phyloP scores from a whole-genome alignment of 1,284 basidiomycete genomes.

The Trichosporon sp. region DNA sequence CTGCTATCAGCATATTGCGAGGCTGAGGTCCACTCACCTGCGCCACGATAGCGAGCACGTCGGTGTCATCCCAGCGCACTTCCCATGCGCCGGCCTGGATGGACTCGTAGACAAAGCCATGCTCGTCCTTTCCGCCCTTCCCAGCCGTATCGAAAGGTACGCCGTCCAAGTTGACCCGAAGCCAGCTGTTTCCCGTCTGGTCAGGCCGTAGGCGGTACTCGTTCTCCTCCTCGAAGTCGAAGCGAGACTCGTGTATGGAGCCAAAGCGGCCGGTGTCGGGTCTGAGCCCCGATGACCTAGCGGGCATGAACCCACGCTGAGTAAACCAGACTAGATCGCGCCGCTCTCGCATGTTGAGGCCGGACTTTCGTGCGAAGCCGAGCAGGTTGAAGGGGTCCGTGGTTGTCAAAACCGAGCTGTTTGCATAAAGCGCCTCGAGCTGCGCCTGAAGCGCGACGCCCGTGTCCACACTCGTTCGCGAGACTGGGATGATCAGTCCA shows the following conservation, averaged over 20 bases:
- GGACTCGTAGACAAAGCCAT: constrained; percentile 16
- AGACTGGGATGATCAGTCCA: not conserved
- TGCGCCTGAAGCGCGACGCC: not conserved
- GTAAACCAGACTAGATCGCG: constrained; percentile 21
- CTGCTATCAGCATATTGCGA: constrained; percentile 7
- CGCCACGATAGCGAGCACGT: constrained; percentile 25
- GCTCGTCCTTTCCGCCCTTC: constrained; percentile 21
- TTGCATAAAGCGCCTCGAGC: not conserved
- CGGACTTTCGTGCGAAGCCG: constrained; percentile 16
- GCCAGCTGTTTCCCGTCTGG: too few relatives aligned
- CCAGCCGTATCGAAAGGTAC: too few relatives aligned
- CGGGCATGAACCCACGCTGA: not conserved
- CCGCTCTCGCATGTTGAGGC: constrained; percentile 17
- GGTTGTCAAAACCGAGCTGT: constrained; percentile 8
- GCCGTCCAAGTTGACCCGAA: too few relatives aligned
- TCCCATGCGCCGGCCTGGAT: constrained; percentile 25
- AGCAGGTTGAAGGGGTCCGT: constrained; percentile 23
- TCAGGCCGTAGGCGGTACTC: too few relatives aligned
- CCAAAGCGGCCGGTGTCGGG: too few relatives aligned
- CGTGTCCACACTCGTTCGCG: not conserved
- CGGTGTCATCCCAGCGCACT: constrained; percentile 22
- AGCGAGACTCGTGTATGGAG: too few relatives aligned
- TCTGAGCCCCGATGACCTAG: too few relatives aligned
- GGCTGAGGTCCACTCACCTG: constrained; percentile 19
- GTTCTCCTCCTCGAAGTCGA: not conserved